Conservation (phyloP, 202 grass and related monocot species). For the Setaria italica region DNA sequence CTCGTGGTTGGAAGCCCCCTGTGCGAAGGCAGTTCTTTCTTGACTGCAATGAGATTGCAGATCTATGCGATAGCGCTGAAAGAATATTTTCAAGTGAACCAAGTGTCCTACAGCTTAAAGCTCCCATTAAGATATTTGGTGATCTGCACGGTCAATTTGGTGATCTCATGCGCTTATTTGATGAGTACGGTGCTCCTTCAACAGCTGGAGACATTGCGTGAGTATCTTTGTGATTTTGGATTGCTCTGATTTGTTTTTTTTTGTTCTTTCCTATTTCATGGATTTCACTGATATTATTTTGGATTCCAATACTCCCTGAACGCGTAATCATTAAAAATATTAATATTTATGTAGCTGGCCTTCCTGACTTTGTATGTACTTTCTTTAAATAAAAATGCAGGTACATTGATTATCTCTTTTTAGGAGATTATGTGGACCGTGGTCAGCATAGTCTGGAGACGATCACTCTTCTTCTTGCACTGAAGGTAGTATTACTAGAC, state of each 20-base stretch:
- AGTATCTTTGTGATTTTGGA: constrained; percentile 56
- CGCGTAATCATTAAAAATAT: background rate
- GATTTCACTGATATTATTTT: background rate
- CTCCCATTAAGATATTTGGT: constrained; percentile 98
- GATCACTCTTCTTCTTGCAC: constrained; percentile 96
- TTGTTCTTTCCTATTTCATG: background rate
- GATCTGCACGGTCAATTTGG: constrained; percentile 99
- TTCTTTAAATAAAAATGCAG: constrained; percentile 47
- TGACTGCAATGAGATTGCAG: constrained; percentile 99
- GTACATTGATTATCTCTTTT: constrained; percentile 99
- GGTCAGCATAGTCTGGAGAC: constrained; percentile 99
- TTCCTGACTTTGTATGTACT: constrained; percentile 8
- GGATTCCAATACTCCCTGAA: background rate
- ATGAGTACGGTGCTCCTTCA: constrained; percentile 97
- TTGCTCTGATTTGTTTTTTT: constrained; percentile 3
- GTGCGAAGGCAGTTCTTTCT: constrained; percentile 93
- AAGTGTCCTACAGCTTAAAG: constrained; percentile 92
- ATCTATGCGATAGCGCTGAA: constrained; percentile 89
- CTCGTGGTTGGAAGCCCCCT: constrained; percentile 97
- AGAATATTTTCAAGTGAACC: constrained; percentile 95
- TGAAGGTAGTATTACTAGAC: constrained; percentile 75
- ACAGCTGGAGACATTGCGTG: constrained; percentile 98
- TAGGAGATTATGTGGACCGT: constrained; percentile 99
- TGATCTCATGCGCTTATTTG: constrained; percentile 98
- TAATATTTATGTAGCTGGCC: background rate